Evolutionary conservation across 768 basidiomycete species (phyloP), one percentile per base, ranked within the genome.

Genomic region (Tulasnella calospora): DNA sequence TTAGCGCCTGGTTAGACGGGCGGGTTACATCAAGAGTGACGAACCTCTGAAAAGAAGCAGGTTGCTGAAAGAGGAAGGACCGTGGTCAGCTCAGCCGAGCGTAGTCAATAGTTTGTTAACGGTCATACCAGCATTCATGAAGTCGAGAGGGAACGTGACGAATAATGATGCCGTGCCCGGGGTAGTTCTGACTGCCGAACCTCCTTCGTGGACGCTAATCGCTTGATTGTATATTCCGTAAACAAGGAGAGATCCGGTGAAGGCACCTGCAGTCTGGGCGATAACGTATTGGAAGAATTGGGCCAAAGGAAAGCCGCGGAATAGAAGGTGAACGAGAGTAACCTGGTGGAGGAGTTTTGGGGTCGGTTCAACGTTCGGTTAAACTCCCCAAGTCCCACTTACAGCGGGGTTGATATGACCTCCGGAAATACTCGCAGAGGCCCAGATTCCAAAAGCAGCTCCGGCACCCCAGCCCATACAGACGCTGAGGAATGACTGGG

Each of bases 251-350:
- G 88, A 89, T 0, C 90, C 92, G 79, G 92, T 83, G 80, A 90
- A 92, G 17, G 87, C 89, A 4, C 92, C 92, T 3, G 91, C 79
- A 79, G 91, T 86, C 82, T 94, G 92, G 0, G 90, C 88, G 15
- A 88, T 55, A 78, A 92, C 90, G 81, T 91, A 92, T 83, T 90
- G 91, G 40, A 84, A 79, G 67, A 82, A 79, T 27, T 80, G 57
- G 3, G 47, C 7, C 40, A 80, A 74, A n/a, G 79, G 79, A 30
- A 80, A 80, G 36, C 79, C 57, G 51, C 79, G 79, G 44, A 80
- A 80, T 5, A 80, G n/a, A 21, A 77, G 55, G n/a, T 73, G 71
- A 38, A 47, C 55, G 23, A 80, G 71, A 4, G 79, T 80, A n/a
- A 80, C 79, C 79, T 80, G 38, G 40, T 23, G 41, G 33, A 23